A percentile compares a stretch with the other conserved stretches of the same genome.
phyloP scores from a whole-genome alignment of 192 early-diverging fungal species.

The Rhizoclosmatium sp. region DNA sequence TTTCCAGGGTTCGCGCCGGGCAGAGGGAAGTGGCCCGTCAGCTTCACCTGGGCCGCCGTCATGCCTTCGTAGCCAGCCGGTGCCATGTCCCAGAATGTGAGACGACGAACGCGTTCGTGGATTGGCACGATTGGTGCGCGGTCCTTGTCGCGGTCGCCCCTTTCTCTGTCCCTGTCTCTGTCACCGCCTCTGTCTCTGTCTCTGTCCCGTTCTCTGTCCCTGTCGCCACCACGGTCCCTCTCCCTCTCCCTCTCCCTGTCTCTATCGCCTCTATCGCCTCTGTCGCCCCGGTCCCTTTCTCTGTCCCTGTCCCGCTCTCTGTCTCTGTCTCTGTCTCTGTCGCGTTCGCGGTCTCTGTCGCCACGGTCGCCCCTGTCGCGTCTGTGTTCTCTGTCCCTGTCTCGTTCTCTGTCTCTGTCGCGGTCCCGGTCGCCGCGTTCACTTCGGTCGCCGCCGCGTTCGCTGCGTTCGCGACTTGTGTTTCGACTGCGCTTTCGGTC shows the following conservation, averaged over 20 bases:
- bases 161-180: slow-evolving; percentile 13
- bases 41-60: slow-evolving; percentile 86
- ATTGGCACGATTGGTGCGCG: slow-evolving; percentile 64
- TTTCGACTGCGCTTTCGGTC: slow-evolving; percentile 56
- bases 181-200: slow-evolving; percentile 27
- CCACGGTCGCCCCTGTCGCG: slow-evolving; percentile 61
- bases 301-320: slow-evolving; percentile 50
- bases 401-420: slow-evolving; percentile 1
- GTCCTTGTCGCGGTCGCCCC: slow-evolving; percentile 17
- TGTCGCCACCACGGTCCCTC: background rate
- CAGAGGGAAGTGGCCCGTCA: slow-evolving; percentile 80
- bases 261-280: slow-evolving; percentile 38
- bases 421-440: slow-evolving; percentile 23
- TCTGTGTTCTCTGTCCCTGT: slow-evolving; percentile 49
- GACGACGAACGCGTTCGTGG: slow-evolving; percentile 76
- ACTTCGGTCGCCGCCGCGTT: slow-evolving; percentile 43
- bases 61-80: slow-evolving; percentile 90
- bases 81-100: slow-evolving; percentile 91
- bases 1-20: slow-evolving; percentile 57
- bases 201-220: slow-evolving; percentile 17
- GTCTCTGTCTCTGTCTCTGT: slow-evolving; percentile 38
- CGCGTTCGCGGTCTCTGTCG: slow-evolving; percentile 57
- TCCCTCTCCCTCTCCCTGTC: slow-evolving; percentile 19
- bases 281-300: slow-evolving; percentile 36
- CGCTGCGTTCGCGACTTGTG: slow-evolving; percentile 60